Evolutionary conservation across 352 stramenopile genomes (phyloP).

Genomic region (Globisporangium carolinianum): DNA sequence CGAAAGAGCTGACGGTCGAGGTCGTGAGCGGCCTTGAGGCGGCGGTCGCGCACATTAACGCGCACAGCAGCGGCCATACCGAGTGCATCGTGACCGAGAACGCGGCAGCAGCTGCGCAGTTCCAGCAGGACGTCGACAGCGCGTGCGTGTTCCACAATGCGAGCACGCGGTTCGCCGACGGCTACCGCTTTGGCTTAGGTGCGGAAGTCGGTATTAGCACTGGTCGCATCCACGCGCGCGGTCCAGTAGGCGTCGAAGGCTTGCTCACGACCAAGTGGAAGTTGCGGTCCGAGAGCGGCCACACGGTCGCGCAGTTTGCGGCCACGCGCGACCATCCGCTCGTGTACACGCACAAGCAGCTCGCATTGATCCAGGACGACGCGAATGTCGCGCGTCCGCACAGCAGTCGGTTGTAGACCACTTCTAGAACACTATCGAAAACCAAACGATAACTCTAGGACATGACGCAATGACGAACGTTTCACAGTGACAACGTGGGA

Average conservation of each 20-base stretch:
- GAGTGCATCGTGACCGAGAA: conserved; percentile 96
- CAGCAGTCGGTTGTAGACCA: conserved; percentile 64
- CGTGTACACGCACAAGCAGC: conserved; percentile 75
- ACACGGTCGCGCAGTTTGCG: conserved; percentile 73
- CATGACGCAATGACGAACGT: neutral
- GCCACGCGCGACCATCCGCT: conserved; percentile 30
- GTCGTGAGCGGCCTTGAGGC: conserved; percentile 86
- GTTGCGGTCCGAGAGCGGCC: conserved; percentile 78
- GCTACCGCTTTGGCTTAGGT: conserved; percentile 96
- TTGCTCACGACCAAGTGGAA: conserved; percentile 98
- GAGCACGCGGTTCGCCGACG: conserved; percentile 93
- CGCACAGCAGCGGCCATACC: conserved; percentile 95
- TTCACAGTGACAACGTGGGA: neutral
- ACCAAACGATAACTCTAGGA: too few relatives aligned
- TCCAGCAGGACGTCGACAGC: conserved; percentile 89
- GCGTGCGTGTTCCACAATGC: conserved; percentile 98
- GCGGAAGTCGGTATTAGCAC: conserved; percentile 98
- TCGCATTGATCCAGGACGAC: conserved; percentile 63
- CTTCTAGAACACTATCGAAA: neutral
- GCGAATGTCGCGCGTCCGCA: conserved; percentile 45
- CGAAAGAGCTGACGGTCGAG: conserved; percentile 91
- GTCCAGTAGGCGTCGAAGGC: conserved; percentile 94
- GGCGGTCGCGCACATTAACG: conserved; percentile 95
- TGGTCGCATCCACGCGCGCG: conserved; percentile 94
- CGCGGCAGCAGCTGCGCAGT: conserved; percentile 52